These are phyloP conservation scores for Picochlorum sp. DNA, from an alignment of 139 green algal species.

Conservation along the genomic window DNA sequence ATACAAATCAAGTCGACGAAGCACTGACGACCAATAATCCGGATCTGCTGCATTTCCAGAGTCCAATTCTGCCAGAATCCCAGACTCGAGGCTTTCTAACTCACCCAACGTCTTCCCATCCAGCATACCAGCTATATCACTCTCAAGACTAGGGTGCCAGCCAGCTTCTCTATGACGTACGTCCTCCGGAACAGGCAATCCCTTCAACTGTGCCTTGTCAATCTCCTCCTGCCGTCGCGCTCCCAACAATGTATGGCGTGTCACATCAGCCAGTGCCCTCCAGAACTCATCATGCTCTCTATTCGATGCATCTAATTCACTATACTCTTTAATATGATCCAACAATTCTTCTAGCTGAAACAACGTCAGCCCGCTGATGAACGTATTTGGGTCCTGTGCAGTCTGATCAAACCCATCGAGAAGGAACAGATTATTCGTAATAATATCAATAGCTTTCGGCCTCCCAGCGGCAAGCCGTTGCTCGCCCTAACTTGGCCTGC, in stretches of 20 bases:
- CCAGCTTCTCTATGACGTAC: conserved; percentile 22
- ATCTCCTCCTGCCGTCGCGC: conserved; percentile 32
- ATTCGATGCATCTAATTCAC: conserved; percentile 62
- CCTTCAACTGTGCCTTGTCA: conserved; percentile 27
- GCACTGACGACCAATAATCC: conserved; percentile 76
- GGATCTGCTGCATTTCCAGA: conserved; percentile 35
- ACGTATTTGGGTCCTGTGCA: conserved; percentile 11
- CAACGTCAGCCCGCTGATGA: conserved; percentile 5
- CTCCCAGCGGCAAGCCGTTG: conserved; percentile 44
- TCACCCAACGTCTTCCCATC: conserved; percentile 45
- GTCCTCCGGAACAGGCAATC: conserved; percentile 17
- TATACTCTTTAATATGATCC: conserved; percentile 10
- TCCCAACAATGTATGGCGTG: conserved; percentile 26
- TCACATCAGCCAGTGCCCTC: conserved; percentile 48
- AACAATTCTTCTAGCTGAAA: conserved; percentile 15
- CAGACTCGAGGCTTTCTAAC: conserved; percentile 31
- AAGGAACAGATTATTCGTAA: conserved; percentile 54
- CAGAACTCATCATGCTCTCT: conserved; percentile 51
- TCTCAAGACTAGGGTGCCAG: conserved; percentile 52
- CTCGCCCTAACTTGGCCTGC: conserved; percentile 35
- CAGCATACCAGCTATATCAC: conserved; percentile 63
- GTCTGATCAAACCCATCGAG: conserved; percentile 42
- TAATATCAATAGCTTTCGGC: conserved; percentile 48
- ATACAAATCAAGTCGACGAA: conserved; percentile 41
- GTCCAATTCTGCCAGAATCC: conserved; percentile 41